Percentiles rank a stretch among this genome's conserved stretches.
Evolutionary conservation across 1,284 basidiomycete genomes (phyloP).

Genomic region (Tilletiopsis washingtonensis): DNA sequence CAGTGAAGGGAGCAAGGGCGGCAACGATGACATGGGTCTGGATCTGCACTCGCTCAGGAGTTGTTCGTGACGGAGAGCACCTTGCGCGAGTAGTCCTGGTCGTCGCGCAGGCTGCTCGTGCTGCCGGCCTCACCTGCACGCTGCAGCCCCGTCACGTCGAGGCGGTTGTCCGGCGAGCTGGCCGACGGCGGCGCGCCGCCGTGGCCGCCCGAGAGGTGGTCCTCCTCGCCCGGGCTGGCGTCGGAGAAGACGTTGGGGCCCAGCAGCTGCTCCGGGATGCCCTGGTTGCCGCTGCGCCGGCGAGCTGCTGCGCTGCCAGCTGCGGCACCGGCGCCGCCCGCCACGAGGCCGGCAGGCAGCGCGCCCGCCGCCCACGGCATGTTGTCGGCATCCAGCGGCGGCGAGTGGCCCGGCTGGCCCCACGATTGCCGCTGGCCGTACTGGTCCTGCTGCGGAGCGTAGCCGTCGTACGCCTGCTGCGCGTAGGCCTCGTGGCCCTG

Average conservation of each 20-base stretch:
- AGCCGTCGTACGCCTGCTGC: neutral
- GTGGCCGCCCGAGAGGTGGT: neutral
- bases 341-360: neutral
- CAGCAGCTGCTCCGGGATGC: slow-evolving; percentile 6
- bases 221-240: slow-evolving; percentile 11
- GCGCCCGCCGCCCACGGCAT: slow-evolving; percentile 5
- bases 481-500: slow-evolving; percentile 1
- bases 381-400: slow-evolving; percentile 17
- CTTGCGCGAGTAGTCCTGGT: slow-evolving; percentile 32
- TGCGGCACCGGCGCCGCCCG: slow-evolving; percentile 7
- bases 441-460: too few relatives aligned
- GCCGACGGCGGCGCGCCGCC: slow-evolving; percentile 4
- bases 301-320: too few relatives aligned
- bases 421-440: slow-evolving; percentile 4
- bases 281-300: slow-evolving; percentile 1
- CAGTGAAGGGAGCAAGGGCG: too few relatives aligned
- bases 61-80: slow-evolving; percentile 23
- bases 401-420: slow-evolving; percentile 14
- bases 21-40: too few relatives aligned
- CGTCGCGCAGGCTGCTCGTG: slow-evolving; percentile 21
- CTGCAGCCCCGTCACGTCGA: slow-evolving; percentile 13
- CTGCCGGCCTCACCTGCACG: slow-evolving; percentile 16
- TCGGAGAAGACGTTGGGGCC: slow-evolving; percentile 29
- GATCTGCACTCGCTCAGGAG: too few relatives aligned
- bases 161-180: slow-evolving; percentile 24